Base-by-base conservation (phyloP, 2,329 filamentous ascomycete species). In the Pestalotiopsis sp. region DNA sequence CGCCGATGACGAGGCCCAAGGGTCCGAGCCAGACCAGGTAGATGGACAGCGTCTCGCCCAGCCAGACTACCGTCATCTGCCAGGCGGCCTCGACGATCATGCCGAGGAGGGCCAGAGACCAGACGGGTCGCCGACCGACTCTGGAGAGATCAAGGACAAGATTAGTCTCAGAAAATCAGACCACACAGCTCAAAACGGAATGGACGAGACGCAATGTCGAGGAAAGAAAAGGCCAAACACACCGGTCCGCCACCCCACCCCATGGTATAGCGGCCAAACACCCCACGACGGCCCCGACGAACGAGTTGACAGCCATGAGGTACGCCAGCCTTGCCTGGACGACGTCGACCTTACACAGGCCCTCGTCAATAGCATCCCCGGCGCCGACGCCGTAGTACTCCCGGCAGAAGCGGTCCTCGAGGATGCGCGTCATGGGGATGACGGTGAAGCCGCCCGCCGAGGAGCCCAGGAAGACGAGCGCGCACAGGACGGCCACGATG, bases 341-440 rank as follows among this genome's bases (percentile, higher is more conserved):
- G 36, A 72, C 70, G 59, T 80, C 75, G 4, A 70, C 76, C 71
- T 82, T 83, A 71, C 81, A 83, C 61, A 76, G 61, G 9, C 57
- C 70, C 71, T 83, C 81, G 36, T 80, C 77, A 49, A 83, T 81
- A 2, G 77, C 74, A 73, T 72, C 25, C 72, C 58, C 20, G 73
- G 6, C 12, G 14, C 31, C 59, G 40, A 75, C 69, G 64, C 75
- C 78, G 67, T 81, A 82, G 66, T 80, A 78, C 57, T 74, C 68
- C 66, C 78, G 80, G 70, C 81, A 83, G 23, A 82, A 70, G 41
- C 82, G 78, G 71, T 82, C 79, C 69, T 83, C 81, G 56, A 77
- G 77, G 36, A 81, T 74, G 58, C 80, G 76, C 6, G 79, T 76
- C 56, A 72, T 70, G 17, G 81, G 77, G 31, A 83, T 77, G 9